phyloP scores from a whole-genome alignment of 2,329 filamentous ascomycete species.

The Sporothrix pseudoabietina region DNA sequence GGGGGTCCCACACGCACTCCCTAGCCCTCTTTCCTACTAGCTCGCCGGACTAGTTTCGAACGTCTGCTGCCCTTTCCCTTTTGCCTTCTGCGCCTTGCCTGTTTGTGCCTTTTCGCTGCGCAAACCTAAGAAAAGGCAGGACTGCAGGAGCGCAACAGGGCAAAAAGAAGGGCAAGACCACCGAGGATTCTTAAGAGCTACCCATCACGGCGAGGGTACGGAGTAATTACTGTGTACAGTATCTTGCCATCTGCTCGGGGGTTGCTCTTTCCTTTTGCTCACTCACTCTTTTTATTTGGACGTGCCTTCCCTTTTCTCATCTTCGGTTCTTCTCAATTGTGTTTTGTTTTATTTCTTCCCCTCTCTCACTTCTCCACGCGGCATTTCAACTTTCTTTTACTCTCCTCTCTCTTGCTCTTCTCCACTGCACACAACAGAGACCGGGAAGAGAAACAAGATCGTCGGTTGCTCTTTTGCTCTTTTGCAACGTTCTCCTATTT shows the following conservation, averaged over 20 bases:
- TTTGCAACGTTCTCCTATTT: not conserved
- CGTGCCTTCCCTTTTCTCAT: not conserved
- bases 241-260: not conserved
- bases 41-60: slow-evolving; percentile 11
- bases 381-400: not conserved
- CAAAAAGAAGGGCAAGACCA: not conserved
- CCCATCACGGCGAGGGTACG: no score
- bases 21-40: not conserved
- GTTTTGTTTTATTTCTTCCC: slow-evolving; percentile 4
- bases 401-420: not conserved
- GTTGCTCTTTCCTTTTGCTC: slow-evolving; percentile 11
- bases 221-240: no score
- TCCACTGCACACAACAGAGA: not conserved
- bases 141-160: not conserved
- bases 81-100: not conserved
- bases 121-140: slow-evolving; percentile 2
- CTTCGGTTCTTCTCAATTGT: not conserved
- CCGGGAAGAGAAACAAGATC: not conserved
- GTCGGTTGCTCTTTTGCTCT: not conserved
- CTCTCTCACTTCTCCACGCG: not conserved
- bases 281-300: not conserved
- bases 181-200: not conserved
- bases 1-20: slow-evolving; percentile 17
- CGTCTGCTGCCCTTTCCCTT: not conserved
- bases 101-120: not conserved